phyloP scores from a whole-genome alignment of 176 grass and related monocot species.

The Pontederia paniculata region DNA sequence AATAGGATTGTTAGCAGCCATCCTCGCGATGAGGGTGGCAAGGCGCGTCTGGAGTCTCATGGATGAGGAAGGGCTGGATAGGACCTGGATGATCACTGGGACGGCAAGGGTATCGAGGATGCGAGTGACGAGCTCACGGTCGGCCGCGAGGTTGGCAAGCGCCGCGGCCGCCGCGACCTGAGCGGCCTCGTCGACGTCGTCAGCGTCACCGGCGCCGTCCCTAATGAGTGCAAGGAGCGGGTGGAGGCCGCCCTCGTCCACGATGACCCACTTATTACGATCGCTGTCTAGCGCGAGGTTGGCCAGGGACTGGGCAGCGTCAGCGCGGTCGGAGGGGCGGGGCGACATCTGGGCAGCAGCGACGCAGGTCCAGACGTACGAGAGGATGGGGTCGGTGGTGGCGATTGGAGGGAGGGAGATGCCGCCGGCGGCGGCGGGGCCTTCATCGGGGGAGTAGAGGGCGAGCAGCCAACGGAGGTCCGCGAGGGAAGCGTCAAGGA shows the following conservation, averaged over 20 bases:
- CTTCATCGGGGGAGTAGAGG: not conserved
- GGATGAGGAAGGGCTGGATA: not conserved
- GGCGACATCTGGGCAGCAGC: not conserved
- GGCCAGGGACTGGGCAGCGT: slow-evolving; percentile 17
- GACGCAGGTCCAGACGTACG: slow-evolving; percentile 17
- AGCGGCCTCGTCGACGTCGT: not conserved
- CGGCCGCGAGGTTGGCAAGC: slow-evolving; percentile 7
- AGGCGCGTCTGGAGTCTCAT: slow-evolving; percentile 10
- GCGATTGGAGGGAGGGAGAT: slow-evolving; percentile 11
- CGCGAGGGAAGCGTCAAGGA: slow-evolving; percentile 2
- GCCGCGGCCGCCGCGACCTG: slow-evolving; percentile 5
- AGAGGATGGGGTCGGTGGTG: slow-evolving; percentile 10
- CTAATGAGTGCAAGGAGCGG: slow-evolving; percentile 16
- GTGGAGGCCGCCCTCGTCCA: slow-evolving; percentile 15
- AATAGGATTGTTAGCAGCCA: not conserved
- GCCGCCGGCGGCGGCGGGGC: not conserved
- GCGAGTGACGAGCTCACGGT: slow-evolving; percentile 1
- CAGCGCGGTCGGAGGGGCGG: slow-evolving; percentile 7
- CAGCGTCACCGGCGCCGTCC: not conserved
- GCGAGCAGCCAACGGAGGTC: slow-evolving; percentile 13
- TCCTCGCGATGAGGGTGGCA: not conserved
- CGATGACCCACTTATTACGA: slow-evolving; percentile 11
- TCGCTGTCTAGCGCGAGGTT: slow-evolving; percentile 12
- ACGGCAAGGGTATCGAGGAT: not conserved
- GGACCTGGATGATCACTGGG: slow-evolving; percentile 2